Evolutionary conservation across 1,139 yeast genomes (phyloP), one percentile per base, ranked within the genome.

Genomic region (Saccharomyces pastorianus): DNA sequence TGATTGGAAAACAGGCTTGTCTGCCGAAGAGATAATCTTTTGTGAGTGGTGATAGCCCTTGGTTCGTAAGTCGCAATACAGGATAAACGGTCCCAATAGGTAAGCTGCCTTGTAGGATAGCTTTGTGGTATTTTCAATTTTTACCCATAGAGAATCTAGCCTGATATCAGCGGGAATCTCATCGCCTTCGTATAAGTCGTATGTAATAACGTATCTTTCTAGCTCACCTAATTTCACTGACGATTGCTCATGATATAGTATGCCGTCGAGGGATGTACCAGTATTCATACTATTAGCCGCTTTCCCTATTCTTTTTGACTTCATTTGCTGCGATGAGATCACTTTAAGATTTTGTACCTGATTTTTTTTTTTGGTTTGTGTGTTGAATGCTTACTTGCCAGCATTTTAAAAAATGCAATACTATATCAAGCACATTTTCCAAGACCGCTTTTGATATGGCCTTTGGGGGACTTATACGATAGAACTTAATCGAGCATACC

Each of bases 1-100:
- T 0, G 91, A 84, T 60, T 86, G 91, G 66, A 78, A 88, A 28
- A 72, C 75, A 0, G 96, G 96, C 64, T 83, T 86, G 61, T 86
- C 88, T 0, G 85, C 86, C 0, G 87, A 80, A n/a, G 81, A 76
- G 59, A 79, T 81, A 1, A 73, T 72, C 58, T 84, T 84, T 49
- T 75, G 71, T 27, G 78, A 72, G 57, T 81, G 84, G 53, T 82
- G 77, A 65, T 82, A 93, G 31, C 80, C 86, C 7, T 73, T 79
- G 0, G 88, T 77, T 51, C 84, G 73, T 51, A 95, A 83, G 69
- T 93, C 97, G 25, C 85, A 93, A 64, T 91, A 93, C 2, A 93
- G 68, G n/a, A 87, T 79, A 65, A 82, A 91, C 0, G 99, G 99
- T 0, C 98, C 99, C 47, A 90, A 84, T 27, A 93, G 72, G 65